Conservation (phyloP, 192 early-diverging fungal species). For the Coemansia sp. region DNA sequence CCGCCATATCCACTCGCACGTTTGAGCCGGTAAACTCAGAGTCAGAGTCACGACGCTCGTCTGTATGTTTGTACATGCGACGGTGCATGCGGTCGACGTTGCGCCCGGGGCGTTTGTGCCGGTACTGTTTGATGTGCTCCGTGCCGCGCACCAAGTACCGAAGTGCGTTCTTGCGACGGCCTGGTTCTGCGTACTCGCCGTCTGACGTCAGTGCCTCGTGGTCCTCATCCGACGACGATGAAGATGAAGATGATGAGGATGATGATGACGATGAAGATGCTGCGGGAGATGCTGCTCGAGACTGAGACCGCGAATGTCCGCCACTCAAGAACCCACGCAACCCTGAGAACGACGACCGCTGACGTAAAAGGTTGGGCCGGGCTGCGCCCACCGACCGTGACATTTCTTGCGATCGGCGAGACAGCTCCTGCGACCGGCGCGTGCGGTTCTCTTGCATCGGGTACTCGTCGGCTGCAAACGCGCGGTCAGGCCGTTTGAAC, state of each 20-base stretch:
- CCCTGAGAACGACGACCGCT: conserved; percentile 37
- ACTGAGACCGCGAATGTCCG: conserved; percentile 1
- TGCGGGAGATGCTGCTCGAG: conserved; percentile 11
- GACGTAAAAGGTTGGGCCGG: conserved; percentile 13
- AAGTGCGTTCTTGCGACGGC: conserved; percentile 33
- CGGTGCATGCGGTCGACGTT: conserved; percentile 21
- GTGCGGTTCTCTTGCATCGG: conserved; percentile 49
- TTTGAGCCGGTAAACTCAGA: conserved; percentile 33
- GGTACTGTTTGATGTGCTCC: conserved; percentile 50
- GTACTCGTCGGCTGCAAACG: conserved; percentile 36
- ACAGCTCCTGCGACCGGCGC: conserved; percentile 36
- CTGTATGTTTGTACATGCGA: conserved; percentile 27
- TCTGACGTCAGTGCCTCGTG: conserved; percentile 1
- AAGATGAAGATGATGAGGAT: conserved; percentile 16
- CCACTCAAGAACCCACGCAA: conserved; percentile 21
- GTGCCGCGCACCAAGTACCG: conserved; percentile 53
- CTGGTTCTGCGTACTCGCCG: conserved; percentile 29
- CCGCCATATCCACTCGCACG: conserved; percentile 44
- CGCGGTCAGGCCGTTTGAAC: conserved; percentile 48
- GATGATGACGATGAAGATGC: not conserved
- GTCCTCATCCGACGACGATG: conserved; percentile 25
- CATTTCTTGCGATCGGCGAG: conserved; percentile 1
- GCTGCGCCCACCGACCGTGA: conserved; percentile 27
- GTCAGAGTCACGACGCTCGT: conserved; percentile 42
- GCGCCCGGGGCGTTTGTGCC: not conserved